These are phyloP conservation scores for Ambrosia artemisiifolia DNA, from an alignment of 129 eudicot genomes.

Conservation along the genomic window DNA sequence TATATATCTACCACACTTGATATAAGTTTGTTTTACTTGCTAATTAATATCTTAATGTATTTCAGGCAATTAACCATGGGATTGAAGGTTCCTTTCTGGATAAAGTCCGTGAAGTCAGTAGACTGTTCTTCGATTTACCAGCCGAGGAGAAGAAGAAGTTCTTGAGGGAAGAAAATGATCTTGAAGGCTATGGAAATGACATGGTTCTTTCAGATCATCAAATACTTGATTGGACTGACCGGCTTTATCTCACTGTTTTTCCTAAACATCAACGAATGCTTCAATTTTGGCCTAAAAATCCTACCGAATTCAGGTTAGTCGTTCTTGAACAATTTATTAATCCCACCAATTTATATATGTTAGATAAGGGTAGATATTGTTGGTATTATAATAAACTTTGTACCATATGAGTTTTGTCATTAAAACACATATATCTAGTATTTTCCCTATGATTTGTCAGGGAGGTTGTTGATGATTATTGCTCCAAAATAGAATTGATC, in stretches of 20 bases:
- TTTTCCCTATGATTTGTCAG: conserved; percentile 21
- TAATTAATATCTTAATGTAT: not conserved
- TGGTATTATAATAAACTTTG: too few relatives aligned
- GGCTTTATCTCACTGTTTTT: conserved; percentile 35
- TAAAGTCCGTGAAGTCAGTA: conserved; percentile 29
- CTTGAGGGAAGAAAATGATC: conserved; percentile 30
- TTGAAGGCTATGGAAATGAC: conserved; percentile 67
- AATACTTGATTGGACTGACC: conserved; percentile 55
- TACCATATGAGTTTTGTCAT: too few relatives aligned
- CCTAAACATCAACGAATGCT: conserved; percentile 44
- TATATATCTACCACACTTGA: too few relatives aligned
- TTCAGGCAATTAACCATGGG: conserved; percentile 61
- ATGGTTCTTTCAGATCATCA: conserved; percentile 41
- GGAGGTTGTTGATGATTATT: conserved; percentile 33
- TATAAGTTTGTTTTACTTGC: too few relatives aligned
- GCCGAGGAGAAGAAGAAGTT: conserved; percentile 38
- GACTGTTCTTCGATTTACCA: conserved; percentile 41
- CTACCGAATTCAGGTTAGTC: conserved; percentile 41
- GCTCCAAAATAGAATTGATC: not conserved
- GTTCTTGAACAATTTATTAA: not conserved
- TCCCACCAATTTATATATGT: too few relatives aligned
- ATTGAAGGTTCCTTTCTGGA: conserved; percentile 38
- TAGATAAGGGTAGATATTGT: too few relatives aligned
- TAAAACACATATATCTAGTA: too few relatives aligned
- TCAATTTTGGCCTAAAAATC: conserved; percentile 56